These are phyloP conservation scores for Forsythia suspensa DNA, from an alignment of 257 asterid genomes.

Conservation along the genomic window DNA sequence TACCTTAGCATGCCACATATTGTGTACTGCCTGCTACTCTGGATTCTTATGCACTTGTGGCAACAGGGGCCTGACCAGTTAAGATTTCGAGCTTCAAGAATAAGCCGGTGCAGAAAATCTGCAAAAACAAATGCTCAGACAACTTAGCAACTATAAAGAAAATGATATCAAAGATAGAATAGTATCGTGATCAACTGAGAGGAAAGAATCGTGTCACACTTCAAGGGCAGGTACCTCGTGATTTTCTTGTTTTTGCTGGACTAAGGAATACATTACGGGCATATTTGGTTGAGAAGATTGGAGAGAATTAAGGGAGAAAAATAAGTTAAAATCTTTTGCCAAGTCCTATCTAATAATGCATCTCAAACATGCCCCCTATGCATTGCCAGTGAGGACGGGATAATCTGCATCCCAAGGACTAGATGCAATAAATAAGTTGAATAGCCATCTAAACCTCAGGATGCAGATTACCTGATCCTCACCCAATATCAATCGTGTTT, in stretches of 20 bases:
- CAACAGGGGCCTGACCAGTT: neutral
- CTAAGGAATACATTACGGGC: neutral
- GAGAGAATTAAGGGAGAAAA: neutral
- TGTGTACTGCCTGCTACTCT: neutral
- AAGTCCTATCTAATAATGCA: neutral
- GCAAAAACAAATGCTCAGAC: neutral
- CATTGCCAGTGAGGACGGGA: neutral
- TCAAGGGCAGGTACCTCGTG: neutral
- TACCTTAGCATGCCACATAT: neutral
- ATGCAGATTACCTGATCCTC: conserved; percentile 43
- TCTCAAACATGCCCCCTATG: neutral
- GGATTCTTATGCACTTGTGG: neutral
- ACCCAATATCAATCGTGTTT: conserved; percentile 19
- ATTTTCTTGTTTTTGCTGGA: neutral
- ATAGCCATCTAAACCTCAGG: conserved; percentile 42
- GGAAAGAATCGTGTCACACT: neutral
- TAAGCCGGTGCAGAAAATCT: neutral
- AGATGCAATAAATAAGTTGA: neutral
- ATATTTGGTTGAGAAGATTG: neutral
- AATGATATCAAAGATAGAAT: neutral
- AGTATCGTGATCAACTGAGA: neutral
- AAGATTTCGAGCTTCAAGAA: neutral
- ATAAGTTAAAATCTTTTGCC: neutral
- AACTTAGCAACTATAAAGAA: neutral
- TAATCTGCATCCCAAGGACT: neutral